Percentiles rank a stretch among this genome's conserved stretches.
phyloP scores from a whole-genome alignment of 352 stramenopile species.

The Globisporangium cystogenes region DNA sequence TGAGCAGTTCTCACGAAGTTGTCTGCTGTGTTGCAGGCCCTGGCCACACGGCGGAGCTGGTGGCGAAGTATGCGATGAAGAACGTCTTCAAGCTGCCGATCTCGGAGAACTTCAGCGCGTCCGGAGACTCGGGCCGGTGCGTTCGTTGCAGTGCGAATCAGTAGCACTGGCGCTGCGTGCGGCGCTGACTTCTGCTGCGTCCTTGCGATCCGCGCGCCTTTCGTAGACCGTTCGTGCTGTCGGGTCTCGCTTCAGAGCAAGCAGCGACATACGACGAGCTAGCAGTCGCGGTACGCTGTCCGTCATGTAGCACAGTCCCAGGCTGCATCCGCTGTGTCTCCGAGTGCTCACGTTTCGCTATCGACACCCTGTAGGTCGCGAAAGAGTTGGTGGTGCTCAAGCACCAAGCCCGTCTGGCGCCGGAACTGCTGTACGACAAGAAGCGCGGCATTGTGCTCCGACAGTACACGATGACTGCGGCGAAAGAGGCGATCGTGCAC shows the following conservation, averaged over 20 bases:
- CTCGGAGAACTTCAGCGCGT: conserved; percentile 61
- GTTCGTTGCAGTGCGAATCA: background rate
- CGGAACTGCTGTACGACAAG: conserved; percentile 77
- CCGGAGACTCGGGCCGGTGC: conserved; percentile 71
- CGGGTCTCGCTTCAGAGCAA: conserved; percentile 53
- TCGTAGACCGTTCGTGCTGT: conserved; percentile 73
- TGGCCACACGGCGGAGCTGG: conserved; percentile 69
- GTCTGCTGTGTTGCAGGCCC: conserved; percentile 23
- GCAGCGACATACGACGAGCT: conserved; percentile 64
- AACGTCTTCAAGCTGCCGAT: conserved; percentile 86
- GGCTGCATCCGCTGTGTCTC: background rate
- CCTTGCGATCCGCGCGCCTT: background rate
- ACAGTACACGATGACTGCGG: conserved; percentile 59
- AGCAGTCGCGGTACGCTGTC: conserved; percentile 38
- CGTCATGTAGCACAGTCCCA: background rate
- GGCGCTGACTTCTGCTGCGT: background rate
- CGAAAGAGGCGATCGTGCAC: conserved; percentile 72
- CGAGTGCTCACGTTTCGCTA: background rate
- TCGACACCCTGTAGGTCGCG: conserved; percentile 33
- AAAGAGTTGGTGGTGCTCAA: conserved; percentile 78
- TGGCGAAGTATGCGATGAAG: conserved; percentile 77
- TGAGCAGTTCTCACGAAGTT: background rate
- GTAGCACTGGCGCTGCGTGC: background rate
- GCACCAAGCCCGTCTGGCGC: conserved; percentile 57
- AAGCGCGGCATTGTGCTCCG: conserved; percentile 77